phyloP scores from a whole-genome alignment of 495 filamentous ascomycete species.

The Gamarada debralockiae region DNA sequence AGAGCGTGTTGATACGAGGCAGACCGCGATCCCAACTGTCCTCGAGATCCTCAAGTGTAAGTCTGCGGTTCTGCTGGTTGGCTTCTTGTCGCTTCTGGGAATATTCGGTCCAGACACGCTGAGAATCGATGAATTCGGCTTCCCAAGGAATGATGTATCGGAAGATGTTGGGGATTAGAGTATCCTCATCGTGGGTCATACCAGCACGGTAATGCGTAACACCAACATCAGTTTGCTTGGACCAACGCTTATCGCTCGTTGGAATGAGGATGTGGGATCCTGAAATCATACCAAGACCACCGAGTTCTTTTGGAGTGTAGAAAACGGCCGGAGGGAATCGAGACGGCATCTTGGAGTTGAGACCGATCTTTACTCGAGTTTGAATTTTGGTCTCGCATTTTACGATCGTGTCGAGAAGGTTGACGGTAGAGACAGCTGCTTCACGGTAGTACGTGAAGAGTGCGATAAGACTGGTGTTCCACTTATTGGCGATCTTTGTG shows the following conservation, averaged over 20 bases:
- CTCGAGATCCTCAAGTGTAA: constrained; percentile 95
- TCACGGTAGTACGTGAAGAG: constrained; percentile 99
- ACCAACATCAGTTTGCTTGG: constrained; percentile 94
- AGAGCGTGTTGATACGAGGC: constrained; percentile 97
- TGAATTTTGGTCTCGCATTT: constrained; percentile 99
- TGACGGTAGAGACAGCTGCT: constrained; percentile 95
- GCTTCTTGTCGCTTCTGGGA: constrained; percentile 97
- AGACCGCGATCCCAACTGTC: constrained; percentile 99
- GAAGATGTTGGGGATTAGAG: constrained; percentile 98
- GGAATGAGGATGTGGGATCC: constrained; percentile 98
- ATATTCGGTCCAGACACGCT: constrained; percentile 98
- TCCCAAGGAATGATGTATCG: constrained; percentile 99
- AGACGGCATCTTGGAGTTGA: constrained; percentile 99
- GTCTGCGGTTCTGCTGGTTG: constrained; percentile 92
- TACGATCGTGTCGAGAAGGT: constrained; percentile 94
- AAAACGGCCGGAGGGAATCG: constrained; percentile 99
- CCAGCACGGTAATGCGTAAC: constrained; percentile 97
- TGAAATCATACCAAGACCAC: constrained; percentile 98
- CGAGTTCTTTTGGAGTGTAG: constrained; percentile 98
- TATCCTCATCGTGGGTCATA: constrained; percentile 99
- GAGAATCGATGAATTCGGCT: constrained; percentile 97
- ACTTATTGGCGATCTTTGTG: constrained; percentile 99
- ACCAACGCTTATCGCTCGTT: constrained; percentile 97
- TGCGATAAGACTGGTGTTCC: constrained; percentile 98
- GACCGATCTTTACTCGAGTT: constrained; percentile 96